Percentiles rank a stretch among this genome's conserved stretches.
phyloP scores from a whole-genome alignment of 2,329 filamentous ascomycete species.

The Xylariaceae sp. region DNA sequence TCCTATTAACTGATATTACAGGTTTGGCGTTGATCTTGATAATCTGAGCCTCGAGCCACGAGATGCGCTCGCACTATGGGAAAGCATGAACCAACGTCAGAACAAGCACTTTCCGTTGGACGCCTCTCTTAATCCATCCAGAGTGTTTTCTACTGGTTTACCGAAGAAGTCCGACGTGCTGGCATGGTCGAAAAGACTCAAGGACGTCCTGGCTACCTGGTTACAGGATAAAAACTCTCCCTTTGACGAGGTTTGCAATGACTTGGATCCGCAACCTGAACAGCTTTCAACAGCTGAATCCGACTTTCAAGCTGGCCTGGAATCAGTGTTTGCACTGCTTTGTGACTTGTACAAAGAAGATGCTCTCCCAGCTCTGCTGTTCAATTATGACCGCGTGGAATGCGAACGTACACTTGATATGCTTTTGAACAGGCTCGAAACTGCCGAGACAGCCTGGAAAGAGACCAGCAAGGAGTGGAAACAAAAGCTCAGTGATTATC shows the following conservation, averaged over 20 bases:
- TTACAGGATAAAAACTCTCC: slow-evolving; percentile 47
- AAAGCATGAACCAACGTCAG: slow-evolving; percentile 55
- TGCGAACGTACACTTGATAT: slow-evolving; percentile 56
- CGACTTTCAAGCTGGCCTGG: background rate
- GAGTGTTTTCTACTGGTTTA: slow-evolving; percentile 39
- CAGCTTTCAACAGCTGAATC: background rate
- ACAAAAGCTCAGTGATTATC: slow-evolving; percentile 51
- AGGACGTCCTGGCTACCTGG: slow-evolving; percentile 53
- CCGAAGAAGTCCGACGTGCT: slow-evolving; percentile 62
- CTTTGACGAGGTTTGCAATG: slow-evolving; percentile 40
- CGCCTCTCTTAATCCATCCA: slow-evolving; percentile 43
- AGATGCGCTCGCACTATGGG: slow-evolving; percentile 64
- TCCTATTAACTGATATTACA: slow-evolving; percentile 14
- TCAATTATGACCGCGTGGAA: slow-evolving; percentile 64
- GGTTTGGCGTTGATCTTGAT: slow-evolving; percentile 56
- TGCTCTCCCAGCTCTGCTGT: slow-evolving; percentile 67
- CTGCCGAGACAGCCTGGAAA: slow-evolving; percentile 54
- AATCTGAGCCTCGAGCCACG: slow-evolving; percentile 66
- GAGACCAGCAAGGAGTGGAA: slow-evolving; percentile 55
- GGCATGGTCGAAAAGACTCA: slow-evolving; percentile 59
- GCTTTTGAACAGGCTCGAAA: slow-evolving; percentile 48
- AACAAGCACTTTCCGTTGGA: slow-evolving; percentile 47
- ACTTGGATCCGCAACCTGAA: slow-evolving; percentile 23
- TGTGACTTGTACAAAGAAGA: slow-evolving; percentile 56
- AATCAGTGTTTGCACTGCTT: slow-evolving; percentile 45